phyloP scores from a whole-genome alignment of 176 grass and related monocot genomes.

The Triticum dicoccoides region DNA sequence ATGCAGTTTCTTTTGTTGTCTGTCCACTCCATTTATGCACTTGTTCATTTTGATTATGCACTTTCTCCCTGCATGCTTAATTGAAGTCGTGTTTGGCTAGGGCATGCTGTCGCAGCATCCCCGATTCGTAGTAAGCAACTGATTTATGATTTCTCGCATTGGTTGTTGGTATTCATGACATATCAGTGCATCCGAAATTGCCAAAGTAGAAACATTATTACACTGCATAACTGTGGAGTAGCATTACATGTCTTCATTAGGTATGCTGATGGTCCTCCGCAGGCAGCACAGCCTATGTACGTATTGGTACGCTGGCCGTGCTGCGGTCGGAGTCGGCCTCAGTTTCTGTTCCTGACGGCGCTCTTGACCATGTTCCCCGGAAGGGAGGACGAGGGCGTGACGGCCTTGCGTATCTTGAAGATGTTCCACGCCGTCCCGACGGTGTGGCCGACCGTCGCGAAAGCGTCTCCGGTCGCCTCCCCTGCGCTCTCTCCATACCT shows the following conservation, averaged over 20 bases:
- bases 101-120: not conserved
- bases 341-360: constrained; percentile 65
- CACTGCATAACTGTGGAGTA: not conserved
- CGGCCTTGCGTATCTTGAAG: constrained; percentile 88
- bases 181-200: not conserved
- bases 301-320: not conserved
- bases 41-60: not conserved
- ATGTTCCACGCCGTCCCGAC: constrained; percentile 94
- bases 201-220: not conserved
- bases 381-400: constrained; percentile 57
- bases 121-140: not conserved
- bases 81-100: not conserved
- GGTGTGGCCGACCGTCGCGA: constrained; percentile 75
- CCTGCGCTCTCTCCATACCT: constrained; percentile 84
- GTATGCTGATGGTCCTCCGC: not conserved
- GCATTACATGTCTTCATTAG: not conserved
- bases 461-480: constrained; percentile 72
- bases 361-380: constrained; percentile 57
- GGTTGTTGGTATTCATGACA: not conserved
- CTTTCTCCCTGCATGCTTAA: not conserved
- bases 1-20: not conserved
- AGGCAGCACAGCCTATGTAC: not conserved
- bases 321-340: not conserved
- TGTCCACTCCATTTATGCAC: not conserved
- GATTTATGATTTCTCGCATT: not conserved